Conservation (phyloP, 176 grass and related monocot genomes). For the Aegilops longissima region DNA sequence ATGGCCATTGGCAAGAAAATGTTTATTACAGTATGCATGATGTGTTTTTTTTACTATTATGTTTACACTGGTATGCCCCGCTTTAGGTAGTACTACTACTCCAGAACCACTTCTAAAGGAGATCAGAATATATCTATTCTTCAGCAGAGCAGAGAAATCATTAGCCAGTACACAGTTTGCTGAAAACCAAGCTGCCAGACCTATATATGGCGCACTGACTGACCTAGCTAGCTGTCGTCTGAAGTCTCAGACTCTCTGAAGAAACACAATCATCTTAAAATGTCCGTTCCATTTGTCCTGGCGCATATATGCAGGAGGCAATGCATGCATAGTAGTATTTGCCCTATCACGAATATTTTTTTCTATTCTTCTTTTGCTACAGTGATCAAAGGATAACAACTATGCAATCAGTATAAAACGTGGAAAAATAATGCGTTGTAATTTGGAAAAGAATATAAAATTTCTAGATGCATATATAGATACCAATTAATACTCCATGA, state of each 20-base stretch:
- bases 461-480: too few relatives aligned
- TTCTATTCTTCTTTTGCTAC: neutral
- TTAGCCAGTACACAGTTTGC: neutral
- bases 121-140: neutral
- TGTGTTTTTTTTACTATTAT: too few relatives aligned
- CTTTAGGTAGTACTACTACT: neutral
- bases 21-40: too few relatives aligned
- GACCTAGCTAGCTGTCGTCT: neutral
- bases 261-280: constrained; percentile 7
- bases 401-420: neutral
- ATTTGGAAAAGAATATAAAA: too few relatives aligned
- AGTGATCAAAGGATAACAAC: neutral
- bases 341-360: neutral
- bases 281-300: constrained; percentile 5
- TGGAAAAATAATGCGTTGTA: neutral
- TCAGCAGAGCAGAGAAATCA: neutral
- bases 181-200: constrained; percentile 13
- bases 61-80: too few relatives aligned
- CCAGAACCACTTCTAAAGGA: neutral
- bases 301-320: neutral
- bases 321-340: neutral
- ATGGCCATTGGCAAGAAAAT: neutral
- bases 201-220: constrained; percentile 24
- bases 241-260: constrained; percentile 3
- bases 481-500: neutral